phyloP scores from a whole-genome alignment of 2,329 filamentous ascomycete genomes.

The Huntiella abstrusa region DNA sequence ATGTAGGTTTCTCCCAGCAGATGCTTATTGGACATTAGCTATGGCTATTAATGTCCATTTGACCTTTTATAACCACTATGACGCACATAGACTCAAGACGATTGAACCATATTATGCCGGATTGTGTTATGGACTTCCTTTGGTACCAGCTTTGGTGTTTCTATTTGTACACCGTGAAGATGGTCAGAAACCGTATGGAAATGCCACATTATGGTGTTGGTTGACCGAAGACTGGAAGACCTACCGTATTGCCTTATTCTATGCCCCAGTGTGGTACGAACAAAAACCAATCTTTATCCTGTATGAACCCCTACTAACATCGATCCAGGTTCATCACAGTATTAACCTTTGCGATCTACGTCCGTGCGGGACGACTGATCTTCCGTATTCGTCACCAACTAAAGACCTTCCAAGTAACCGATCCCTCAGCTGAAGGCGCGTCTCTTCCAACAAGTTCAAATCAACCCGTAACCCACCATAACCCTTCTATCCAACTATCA shows the following conservation, averaged over 20 bases:
- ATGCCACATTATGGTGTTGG: conserved; percentile 67
- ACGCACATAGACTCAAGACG: conserved; percentile 37
- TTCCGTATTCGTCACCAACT: conserved; percentile 41
- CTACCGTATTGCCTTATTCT: conserved; percentile 52
- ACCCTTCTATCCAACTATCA: not conserved
- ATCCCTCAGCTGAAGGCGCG: conserved; percentile 13
- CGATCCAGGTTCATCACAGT: conserved; percentile 11
- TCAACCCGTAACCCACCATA: not conserved
- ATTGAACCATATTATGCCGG: conserved; percentile 50
- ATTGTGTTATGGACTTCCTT: conserved; percentile 49
- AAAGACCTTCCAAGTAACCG: conserved; percentile 24
- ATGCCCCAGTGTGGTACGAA: conserved; percentile 38
- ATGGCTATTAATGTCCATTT: conserved; percentile 69
- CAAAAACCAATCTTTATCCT: conserved; percentile 14
- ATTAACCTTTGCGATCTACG: conserved; percentile 14
- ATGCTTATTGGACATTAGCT: conserved; percentile 52
- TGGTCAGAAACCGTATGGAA: conserved; percentile 42
- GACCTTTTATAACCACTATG: conserved; percentile 54
- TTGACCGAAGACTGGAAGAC: conserved; percentile 42
- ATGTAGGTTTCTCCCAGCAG: conserved; percentile 52
- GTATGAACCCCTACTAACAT: not conserved
- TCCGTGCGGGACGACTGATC: conserved; percentile 40
- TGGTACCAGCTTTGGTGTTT: conserved; percentile 43
- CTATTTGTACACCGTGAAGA: conserved; percentile 35
- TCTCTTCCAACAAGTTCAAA: not conserved